phyloP scores from a whole-genome alignment of 2,329 filamentous ascomycete species.

The Magnaporthales sp. region DNA sequence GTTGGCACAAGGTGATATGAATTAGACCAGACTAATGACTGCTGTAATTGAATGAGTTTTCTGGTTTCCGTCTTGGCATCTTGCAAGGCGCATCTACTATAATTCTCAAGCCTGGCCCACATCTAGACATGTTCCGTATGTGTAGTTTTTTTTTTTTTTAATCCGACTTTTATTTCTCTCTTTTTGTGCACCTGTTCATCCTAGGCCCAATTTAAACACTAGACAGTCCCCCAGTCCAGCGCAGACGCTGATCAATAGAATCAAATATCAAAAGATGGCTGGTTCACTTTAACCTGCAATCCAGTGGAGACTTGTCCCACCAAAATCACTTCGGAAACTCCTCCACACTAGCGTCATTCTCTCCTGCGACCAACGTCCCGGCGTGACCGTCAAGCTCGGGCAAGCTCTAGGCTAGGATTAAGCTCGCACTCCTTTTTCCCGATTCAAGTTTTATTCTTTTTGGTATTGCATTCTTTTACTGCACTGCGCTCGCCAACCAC shows the following conservation, averaged over 20 bases:
- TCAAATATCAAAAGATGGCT: background rate
- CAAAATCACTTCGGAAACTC: no score
- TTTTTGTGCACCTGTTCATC: background rate
- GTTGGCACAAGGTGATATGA: background rate
- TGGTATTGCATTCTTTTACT: background rate
- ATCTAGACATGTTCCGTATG: no score
- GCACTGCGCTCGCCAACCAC: background rate
- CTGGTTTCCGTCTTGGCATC: background rate
- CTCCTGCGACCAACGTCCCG: background rate
- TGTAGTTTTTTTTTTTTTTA: background rate
- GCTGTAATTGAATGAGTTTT: background rate
- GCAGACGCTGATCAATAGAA: background rate
- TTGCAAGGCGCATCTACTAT: no score
- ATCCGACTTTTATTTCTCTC: background rate
- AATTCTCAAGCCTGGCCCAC: no score
- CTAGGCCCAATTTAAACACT: background rate
- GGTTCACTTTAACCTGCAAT: background rate
- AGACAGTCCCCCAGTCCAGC: background rate
- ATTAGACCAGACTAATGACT: no score
- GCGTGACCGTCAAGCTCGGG: background rate
- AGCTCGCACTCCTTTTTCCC: background rate
- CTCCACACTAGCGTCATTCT: background rate
- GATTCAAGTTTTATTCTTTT: background rate
- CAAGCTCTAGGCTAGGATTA: background rate
- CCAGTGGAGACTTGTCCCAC: background rate